A percentile compares a stretch with the other conserved stretches of the same genome.
Conservation (phyloP, 2,329 filamentous ascomycete species). For the Fusarium sacchari region DNA sequence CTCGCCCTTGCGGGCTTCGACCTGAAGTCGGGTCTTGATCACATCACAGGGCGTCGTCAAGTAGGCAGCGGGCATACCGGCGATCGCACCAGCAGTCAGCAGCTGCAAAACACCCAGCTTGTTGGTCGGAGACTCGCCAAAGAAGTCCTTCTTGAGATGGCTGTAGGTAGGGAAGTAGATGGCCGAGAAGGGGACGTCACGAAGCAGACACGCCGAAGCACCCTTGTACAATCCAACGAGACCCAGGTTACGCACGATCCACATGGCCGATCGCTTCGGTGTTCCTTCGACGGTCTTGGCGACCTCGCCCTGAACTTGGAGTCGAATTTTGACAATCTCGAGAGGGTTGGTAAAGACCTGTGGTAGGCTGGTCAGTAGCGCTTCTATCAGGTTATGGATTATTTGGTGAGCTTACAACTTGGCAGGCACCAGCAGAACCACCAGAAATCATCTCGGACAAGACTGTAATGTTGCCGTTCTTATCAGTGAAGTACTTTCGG, state of each 20-base stretch:
- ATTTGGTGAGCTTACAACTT: conserved; percentile 80
- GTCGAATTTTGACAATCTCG: conserved; percentile 98
- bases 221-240: conserved; percentile 97
- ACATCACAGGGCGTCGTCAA: conserved; percentile 97
- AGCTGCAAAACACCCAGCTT: conserved; percentile 92
- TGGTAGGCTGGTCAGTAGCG: conserved; percentile 2
- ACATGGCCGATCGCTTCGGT: conserved; percentile 91
- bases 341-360: conserved; percentile 97
- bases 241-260: conserved; percentile 96
- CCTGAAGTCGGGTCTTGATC: conserved; percentile 98
- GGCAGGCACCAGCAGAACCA: conserved; percentile 89
- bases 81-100: conserved; percentile 92
- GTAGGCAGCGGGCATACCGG: conserved; percentile 91
- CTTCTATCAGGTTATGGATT: background rate
- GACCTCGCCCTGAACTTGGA: conserved; percentile 96
- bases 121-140: conserved; percentile 87
- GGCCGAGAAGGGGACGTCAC: conserved; percentile 96
- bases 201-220: conserved; percentile 90
- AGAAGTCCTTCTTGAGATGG: conserved; percentile 92
- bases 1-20: conserved; percentile 96
- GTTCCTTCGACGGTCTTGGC: conserved; percentile 85
- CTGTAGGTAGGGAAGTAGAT: conserved; percentile 99
- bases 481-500: conserved; percentile 77
- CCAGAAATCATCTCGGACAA: conserved; percentile 84
- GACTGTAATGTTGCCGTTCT: conserved; percentile 78